phyloP scores from a whole-genome alignment of 2,329 filamentous ascomycete genomes.

The Chrysosporium keratinophilum region DNA sequence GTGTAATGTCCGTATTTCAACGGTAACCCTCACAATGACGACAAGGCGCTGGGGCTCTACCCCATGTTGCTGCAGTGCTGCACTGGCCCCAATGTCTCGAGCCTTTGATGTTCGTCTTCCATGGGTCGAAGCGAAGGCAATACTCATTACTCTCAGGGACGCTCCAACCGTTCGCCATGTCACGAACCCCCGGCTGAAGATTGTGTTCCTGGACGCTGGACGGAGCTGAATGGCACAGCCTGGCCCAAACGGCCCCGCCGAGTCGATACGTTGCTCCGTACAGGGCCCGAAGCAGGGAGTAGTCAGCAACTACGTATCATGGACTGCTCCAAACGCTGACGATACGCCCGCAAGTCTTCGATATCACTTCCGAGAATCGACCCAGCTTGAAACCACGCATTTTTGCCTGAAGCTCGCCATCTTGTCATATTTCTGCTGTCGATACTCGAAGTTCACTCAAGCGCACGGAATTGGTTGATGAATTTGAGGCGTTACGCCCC shows the following conservation, averaged over 20 bases:
- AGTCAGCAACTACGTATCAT: no score
- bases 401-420: no score
- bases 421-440: no score
- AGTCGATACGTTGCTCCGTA: neutral
- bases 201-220: neutral
- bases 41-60: neutral
- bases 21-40: constrained; percentile 8
- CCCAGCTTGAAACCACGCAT: no score
- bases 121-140: neutral
- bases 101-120: neutral
- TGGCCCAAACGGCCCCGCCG: neutral
- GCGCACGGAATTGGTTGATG: neutral
- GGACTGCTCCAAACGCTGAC: no score
- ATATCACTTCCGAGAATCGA: no score
- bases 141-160: neutral
- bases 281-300: no score
- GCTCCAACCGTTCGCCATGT: neutral
- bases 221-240: constrained; percentile 1
- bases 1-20: neutral
- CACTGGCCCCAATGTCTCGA: neutral
- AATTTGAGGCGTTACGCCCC: no score
- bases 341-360: no score
- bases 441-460: neutral
- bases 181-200: neutral
- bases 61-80: neutral